phyloP scores from a whole-genome alignment of 257 asterid species.

The Jacaranda mimosifolia region DNA sequence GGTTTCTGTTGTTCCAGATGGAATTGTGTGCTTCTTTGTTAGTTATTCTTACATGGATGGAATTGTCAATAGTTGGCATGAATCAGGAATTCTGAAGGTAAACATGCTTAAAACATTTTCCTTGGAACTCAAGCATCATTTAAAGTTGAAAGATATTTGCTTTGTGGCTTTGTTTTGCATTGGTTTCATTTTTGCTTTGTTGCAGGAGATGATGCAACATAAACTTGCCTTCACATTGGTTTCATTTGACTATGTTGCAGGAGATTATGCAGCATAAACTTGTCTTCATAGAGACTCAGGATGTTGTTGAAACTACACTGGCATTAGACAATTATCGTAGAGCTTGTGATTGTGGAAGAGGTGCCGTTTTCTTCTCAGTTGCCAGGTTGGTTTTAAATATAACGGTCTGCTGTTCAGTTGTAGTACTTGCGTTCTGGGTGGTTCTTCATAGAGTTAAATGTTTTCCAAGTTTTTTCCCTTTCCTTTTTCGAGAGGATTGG shows the following conservation, averaged over 20 bases:
- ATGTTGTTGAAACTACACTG: conserved; percentile 97
- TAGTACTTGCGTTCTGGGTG: not conserved
- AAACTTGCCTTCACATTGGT: conserved; percentile 73
- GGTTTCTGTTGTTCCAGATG: conserved; percentile 98
- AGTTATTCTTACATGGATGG: conserved; percentile 99
- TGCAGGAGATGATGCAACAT: conserved; percentile 98
- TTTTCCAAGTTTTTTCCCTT: not conserved
- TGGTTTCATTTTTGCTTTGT: conserved; percentile 31
- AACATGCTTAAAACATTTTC: conserved; percentile 18
- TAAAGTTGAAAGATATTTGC: not conserved
- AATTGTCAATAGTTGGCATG: conserved; percentile 98
- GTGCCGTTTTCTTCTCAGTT: conserved; percentile 98
- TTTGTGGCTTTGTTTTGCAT: conserved; percentile 21
- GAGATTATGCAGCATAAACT: conserved; percentile 99
- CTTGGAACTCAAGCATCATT: not conserved
- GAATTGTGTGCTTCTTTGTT: conserved; percentile 94
- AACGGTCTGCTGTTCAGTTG: conserved; percentile 14
- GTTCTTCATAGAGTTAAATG: not conserved
- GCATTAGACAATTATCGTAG: conserved; percentile 95
- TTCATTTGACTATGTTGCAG: conserved; percentile 55
- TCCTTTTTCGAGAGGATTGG: not conserved
- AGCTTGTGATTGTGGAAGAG: conserved; percentile 99
- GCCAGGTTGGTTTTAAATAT: conserved; percentile 70
- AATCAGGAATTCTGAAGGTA: conserved; percentile 93
- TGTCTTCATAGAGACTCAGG: conserved; percentile 98